These are phyloP conservation scores for Capsella bursapastoris DNA, from an alignment of 345 rosid genomes.

Conservation along the genomic window DNA sequence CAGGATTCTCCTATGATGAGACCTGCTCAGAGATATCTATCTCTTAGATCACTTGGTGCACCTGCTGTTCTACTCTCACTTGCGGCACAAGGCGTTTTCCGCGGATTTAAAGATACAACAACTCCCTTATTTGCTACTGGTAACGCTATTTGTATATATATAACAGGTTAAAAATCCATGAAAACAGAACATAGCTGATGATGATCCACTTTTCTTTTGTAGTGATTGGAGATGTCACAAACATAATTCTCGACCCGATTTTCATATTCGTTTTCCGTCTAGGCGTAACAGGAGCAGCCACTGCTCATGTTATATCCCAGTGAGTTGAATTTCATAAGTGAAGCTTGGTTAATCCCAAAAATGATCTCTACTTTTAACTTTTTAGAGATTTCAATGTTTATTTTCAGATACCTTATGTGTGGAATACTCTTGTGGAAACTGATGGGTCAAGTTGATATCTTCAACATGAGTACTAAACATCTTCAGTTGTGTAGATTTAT, in stretches of 20 bases:
- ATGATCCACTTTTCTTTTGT: conserved; percentile 8
- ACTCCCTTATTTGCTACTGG: conserved; percentile 84
- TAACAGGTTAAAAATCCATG: conserved; percentile 18
- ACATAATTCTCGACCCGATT: conserved; percentile 79
- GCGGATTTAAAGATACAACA: conserved; percentile 89
- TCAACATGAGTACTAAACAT: conserved; percentile 66
- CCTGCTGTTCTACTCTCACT: conserved; percentile 91
- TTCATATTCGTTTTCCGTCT: conserved; percentile 69
- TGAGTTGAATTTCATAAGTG: conserved; percentile 47
- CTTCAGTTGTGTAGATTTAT: conserved; percentile 75
- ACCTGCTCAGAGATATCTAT: conserved; percentile 78
- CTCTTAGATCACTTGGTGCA: conserved; percentile 86
- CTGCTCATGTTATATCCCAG: conserved; percentile 96
- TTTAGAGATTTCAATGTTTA: neutral
- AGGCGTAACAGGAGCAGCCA: conserved; percentile 91
- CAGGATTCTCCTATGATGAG: conserved; percentile 84
- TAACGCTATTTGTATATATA: conserved; percentile 29
- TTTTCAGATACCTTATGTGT: conserved; percentile 78
- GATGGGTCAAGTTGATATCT: conserved; percentile 66
- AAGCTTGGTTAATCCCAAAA: neutral
- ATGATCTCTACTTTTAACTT: neutral
- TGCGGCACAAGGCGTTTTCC: conserved; percentile 88
- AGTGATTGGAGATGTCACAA: conserved; percentile 90
- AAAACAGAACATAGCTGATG: conserved; percentile 6
- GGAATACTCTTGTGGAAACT: conserved; percentile 80